Percentiles rank a stretch among this genome's conserved stretches.
These are phyloP conservation scores for Raphanus raphanistrum DNA, from an alignment of 345 rosid species.

Conservation along the genomic window DNA sequence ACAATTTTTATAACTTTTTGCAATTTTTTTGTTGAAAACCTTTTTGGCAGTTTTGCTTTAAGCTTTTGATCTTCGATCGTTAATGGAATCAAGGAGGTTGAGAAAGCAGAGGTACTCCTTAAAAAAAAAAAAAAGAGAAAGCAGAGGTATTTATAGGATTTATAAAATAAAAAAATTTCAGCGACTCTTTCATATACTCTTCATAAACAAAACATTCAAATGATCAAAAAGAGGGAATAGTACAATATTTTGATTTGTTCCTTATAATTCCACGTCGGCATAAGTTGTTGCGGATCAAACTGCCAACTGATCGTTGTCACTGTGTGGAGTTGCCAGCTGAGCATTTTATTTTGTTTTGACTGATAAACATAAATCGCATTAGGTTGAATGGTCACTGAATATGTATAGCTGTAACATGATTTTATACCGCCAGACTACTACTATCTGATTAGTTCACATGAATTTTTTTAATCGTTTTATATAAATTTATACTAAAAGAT, in stretches of 20 bases:
- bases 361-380: neutral
- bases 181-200: neutral
- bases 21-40: neutral
- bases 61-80: neutral
- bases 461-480: too few relatives aligned
- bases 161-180: neutral
- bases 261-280: neutral
- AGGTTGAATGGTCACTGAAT: neutral
- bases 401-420: too few relatives aligned
- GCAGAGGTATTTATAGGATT: neutral
- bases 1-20: neutral
- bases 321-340: neutral
- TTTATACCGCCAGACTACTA: too few relatives aligned
- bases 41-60: neutral
- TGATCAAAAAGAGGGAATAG: neutral
- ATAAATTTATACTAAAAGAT: too few relatives aligned
- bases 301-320: neutral
- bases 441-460: too few relatives aligned
- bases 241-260: neutral
- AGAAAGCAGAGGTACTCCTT: neutral
- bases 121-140: too few relatives aligned
- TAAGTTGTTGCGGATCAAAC: neutral
- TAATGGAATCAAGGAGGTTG: neutral
- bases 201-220: neutral
- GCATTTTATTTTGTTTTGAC: slow-evolving; percentile 4